A percentile compares a stretch with the other conserved stretches of the same genome.
Conservation (phyloP, 495 filamentous ascomycete genomes). For the Letharia columbiana region DNA sequence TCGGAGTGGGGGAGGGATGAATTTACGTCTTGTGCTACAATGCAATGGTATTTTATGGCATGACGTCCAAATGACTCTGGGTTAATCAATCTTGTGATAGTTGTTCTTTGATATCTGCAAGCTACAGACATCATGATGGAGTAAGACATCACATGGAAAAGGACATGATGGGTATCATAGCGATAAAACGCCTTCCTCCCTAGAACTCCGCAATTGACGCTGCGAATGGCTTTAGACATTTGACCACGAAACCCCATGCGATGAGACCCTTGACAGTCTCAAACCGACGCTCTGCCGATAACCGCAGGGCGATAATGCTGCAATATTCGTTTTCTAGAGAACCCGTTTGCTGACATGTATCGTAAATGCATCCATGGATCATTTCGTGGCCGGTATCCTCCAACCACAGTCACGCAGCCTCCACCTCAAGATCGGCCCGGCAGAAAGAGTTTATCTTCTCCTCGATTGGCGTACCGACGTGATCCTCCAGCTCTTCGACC, state of each 20-base stretch:
- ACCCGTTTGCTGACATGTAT: not conserved
- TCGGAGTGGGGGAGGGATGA: not conserved
- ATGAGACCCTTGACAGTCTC: not conserved
- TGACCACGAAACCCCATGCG: not conserved
- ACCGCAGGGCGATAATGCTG: not conserved
- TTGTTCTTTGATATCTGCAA: not conserved
- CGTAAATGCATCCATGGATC: not conserved
- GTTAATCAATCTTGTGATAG: not conserved
- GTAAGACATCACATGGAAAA: not conserved
- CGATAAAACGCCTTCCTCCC: conserved; percentile 4
- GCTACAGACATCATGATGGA: not conserved
- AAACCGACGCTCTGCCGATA: not conserved
- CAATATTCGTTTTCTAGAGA: not conserved
- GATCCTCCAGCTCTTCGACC: conserved; percentile 14
- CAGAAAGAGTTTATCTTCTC: not conserved
- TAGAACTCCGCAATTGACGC: not conserved
- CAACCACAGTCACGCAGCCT: not conserved
- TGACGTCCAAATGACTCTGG: not conserved
- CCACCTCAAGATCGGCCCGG: not conserved
- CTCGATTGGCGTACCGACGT: conserved; percentile 1
- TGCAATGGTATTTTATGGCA: not conserved
- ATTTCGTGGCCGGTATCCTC: not conserved
- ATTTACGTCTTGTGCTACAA: not conserved
- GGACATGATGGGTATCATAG: conserved; percentile 13
- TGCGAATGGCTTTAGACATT: not conserved